Evolutionary conservation across 495 filamentous ascomycete genomes (phyloP).

Genomic region (Xanthoparmelia taractica): DNA sequence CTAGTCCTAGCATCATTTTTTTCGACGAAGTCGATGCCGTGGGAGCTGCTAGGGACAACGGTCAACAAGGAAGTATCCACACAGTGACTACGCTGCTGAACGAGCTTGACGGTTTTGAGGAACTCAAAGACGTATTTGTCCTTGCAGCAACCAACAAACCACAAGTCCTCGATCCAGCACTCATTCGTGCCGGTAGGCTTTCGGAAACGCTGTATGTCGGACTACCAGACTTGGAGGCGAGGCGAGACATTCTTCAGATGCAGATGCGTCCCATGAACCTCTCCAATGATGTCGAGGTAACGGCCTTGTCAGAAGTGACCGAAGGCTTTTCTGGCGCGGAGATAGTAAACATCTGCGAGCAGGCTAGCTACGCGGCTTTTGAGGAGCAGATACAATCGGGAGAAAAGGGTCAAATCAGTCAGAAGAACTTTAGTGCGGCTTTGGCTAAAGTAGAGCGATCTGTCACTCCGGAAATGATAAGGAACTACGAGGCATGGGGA

Average conservation of each 20-base stretch:
- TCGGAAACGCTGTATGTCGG: slow-evolving; percentile 87
- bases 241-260: slow-evolving; percentile 69
- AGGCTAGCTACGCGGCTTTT: slow-evolving; percentile 53
- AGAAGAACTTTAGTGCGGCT: slow-evolving; percentile 58
- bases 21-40: slow-evolving; percentile 98
- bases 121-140: slow-evolving; percentile 73
- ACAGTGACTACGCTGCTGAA: slow-evolving; percentile 86
- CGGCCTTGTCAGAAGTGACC: slow-evolving; percentile 56
- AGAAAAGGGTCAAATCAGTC: slow-evolving; percentile 44
- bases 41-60: slow-evolving; percentile 55
- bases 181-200: slow-evolving; percentile 82
- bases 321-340: slow-evolving; percentile 88
- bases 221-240: slow-evolving; percentile 66
- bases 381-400: slow-evolving; percentile 44
- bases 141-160: slow-evolving; percentile 95
- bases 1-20: slow-evolving; percentile 89
- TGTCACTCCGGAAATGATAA: slow-evolving; percentile 58
- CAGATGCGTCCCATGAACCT: slow-evolving; percentile 53
- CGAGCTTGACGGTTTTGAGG: slow-evolving; percentile 94
- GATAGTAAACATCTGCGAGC: slow-evolving; percentile 70
- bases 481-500: slow-evolving; percentile 53
- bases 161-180: slow-evolving; percentile 72
- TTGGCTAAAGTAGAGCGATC: slow-evolving; percentile 55
- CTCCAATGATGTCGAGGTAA: slow-evolving; percentile 57
- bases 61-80: slow-evolving; percentile 55